Conservation (phyloP, 176 grass and related monocot species). For the Musa itinerans region DNA sequence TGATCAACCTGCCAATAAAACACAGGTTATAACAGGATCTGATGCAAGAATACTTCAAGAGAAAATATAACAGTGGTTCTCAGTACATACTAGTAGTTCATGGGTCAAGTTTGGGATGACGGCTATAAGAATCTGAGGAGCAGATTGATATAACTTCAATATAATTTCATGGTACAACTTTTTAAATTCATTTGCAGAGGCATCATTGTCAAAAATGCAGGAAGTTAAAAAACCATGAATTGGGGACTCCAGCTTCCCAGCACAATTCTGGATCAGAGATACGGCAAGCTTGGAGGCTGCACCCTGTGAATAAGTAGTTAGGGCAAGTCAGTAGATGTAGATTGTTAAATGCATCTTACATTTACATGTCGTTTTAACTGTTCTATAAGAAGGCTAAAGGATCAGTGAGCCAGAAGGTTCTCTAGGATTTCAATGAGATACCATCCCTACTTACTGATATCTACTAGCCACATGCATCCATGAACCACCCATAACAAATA, state of each 20-base stretch:
- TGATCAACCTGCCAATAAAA: slow-evolving; percentile 52
- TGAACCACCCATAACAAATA: too few relatives aligned
- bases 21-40: neutral
- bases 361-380: too few relatives aligned
- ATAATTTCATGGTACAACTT: slow-evolving; percentile 73
- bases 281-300: slow-evolving; percentile 58
- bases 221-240: slow-evolving; percentile 53
- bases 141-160: slow-evolving; percentile 75
- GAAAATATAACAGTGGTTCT: neutral
- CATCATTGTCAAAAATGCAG: slow-evolving; percentile 49
- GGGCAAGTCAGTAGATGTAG: neutral
- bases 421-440: too few relatives aligned
- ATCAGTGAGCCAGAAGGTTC: too few relatives aligned
- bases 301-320: slow-evolving; percentile 43
- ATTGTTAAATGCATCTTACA: neutral
- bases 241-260: slow-evolving; percentile 51
- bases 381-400: too few relatives aligned
- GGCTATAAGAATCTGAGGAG: slow-evolving; percentile 59
- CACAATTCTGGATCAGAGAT: slow-evolving; percentile 51
- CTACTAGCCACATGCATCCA: too few relatives aligned
- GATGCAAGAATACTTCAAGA: slow-evolving; percentile 7
- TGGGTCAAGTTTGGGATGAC: slow-evolving; percentile 77
- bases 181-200: slow-evolving; percentile 32
- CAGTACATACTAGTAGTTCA: slow-evolving; percentile 65
- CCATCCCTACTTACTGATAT: too few relatives aligned